A percentile compares a stretch with the other conserved stretches of the same genome.
These are phyloP conservation scores for Calonectria leucothoes DNA, from an alignment of 2,329 filamentous ascomycete species.

Conservation along the genomic window DNA sequence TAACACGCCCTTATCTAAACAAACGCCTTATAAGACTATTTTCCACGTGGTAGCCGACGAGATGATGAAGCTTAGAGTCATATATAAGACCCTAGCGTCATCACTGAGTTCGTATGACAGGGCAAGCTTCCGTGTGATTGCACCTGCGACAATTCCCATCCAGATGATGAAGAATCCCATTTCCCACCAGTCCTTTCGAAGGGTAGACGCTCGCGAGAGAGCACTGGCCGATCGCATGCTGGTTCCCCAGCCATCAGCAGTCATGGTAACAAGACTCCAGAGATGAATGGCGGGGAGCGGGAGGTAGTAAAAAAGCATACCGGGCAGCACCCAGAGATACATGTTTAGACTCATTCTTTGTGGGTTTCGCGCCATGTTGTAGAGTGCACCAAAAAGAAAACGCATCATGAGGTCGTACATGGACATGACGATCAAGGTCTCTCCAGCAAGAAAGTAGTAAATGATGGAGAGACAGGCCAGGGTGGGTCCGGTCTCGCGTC, in stretches of 20 bases:
- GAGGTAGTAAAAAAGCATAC: constrained; percentile 40
- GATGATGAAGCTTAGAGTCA: neutral
- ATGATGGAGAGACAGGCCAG: constrained; percentile 32
- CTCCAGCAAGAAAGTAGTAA: constrained; percentile 35
- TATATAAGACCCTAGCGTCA: neutral
- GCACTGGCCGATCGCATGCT: constrained; percentile 38
- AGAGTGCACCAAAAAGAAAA: constrained; percentile 20
- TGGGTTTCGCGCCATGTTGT: constrained; percentile 39
- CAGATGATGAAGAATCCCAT: constrained; percentile 39
- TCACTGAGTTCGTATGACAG: neutral
- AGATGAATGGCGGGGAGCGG: constrained; percentile 39
- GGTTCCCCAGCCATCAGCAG: constrained; percentile 41
- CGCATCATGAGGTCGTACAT: constrained; percentile 30
- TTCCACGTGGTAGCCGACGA: neutral
- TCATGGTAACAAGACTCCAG: constrained; percentile 40
- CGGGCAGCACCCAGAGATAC: constrained; percentile 36
- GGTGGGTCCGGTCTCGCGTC: constrained; percentile 36
- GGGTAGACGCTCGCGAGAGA: constrained; percentile 26
- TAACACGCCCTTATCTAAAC: neutral
- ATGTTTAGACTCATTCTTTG: constrained; percentile 29
- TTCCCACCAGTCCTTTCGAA: constrained; percentile 36
- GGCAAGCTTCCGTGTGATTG: constrained; percentile 13
- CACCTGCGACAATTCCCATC: constrained; percentile 37
- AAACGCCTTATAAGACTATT: neutral
- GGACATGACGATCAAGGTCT: constrained; percentile 30